Conservation (phyloP, 148 eudicot species). For the Drosera capensis region DNA sequence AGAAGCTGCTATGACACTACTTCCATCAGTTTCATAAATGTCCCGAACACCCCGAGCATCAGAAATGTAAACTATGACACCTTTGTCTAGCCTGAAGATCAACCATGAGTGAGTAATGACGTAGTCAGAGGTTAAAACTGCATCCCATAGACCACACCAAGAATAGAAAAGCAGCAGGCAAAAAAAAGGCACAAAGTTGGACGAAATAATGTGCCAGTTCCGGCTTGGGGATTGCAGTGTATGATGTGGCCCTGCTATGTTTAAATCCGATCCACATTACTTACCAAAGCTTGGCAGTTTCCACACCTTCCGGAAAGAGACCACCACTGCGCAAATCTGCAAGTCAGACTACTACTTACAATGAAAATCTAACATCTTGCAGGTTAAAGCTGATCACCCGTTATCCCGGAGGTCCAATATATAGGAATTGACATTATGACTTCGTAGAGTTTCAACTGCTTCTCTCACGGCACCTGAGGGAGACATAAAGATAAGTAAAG, state of each 20-base stretch:
- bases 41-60: conserved; percentile 95
- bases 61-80: conserved; percentile 91
- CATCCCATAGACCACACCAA: too few relatives aligned
- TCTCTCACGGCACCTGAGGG: conserved; percentile 71
- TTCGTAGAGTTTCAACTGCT: conserved; percentile 74
- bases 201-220: too few relatives aligned
- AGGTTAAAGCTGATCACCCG: conserved; percentile 37
- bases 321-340: conserved; percentile 76
- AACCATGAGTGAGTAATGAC: conserved; percentile 4
- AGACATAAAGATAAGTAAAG: not conserved
- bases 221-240: not conserved
- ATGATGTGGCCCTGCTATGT: not conserved
- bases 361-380: not conserved
- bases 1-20: conserved; percentile 63
- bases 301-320: conserved; percentile 94
- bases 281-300: conserved; percentile 91
- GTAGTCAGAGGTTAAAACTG: not conserved
- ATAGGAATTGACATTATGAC: conserved; percentile 68
- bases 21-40: conserved; percentile 94
- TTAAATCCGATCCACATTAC: too few relatives aligned
- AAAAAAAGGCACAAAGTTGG: not conserved
- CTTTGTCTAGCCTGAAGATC: conserved; percentile 74
- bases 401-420: conserved; percentile 96
- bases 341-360: conserved; percentile 13
- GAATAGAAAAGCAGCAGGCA: not conserved